Base-by-base conservation (phyloP, 768 basidiomycete species). In the Floccularia luteovirens region DNA sequence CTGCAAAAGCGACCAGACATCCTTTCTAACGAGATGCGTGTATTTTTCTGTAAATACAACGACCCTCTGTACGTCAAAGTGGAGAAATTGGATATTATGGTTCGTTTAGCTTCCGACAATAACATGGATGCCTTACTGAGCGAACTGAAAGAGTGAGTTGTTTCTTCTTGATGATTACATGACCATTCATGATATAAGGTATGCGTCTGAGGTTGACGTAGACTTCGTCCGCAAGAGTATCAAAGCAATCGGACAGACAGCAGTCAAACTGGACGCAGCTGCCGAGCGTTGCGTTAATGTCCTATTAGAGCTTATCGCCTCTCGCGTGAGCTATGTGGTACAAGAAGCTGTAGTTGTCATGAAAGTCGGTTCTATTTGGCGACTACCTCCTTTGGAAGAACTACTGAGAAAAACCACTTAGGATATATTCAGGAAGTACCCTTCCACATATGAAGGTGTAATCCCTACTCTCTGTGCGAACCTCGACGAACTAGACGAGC, bases 11-110 rank as follows among this genome's bases (percentile, higher is more conserved):
- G 90, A 3, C 64, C 90, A 2, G 91, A 92, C 46, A 72, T 96
- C 43, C 75, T 99, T 6, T 77, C 84, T 5, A 96, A 88, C 61
- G 94, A 99, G 61, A 93, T 99, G 90, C 77, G 93, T 32, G 96
- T 99, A 14, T 99, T 99, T 60, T 99, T 98, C 71, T 97, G 94
- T 79, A 99, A 99, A 61, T 98, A 99, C 65, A 98, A 98, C 54
- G 94, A 99, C 55, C 94, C 94, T 4, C 66, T 94, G n/a, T 99
- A 98, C 54, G 93, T 98, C 58, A 99, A 99, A 61, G 78, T 97
- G 38, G 96, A 97, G 61, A 98, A 99, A 62, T 65, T 99, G 48
- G 96, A 97, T 51, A 96, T 98, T 56, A 99, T 99, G 96, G 88
- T 97, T 37, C 74, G 90, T 41, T 66, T 99, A 41, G 92, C 90